A percentile compares a stretch with the other conserved stretches of the same genome.
Evolutionary conservation across 495 filamentous ascomycete species (phyloP).

Genomic region (Bacidia gigantensis): DNA sequence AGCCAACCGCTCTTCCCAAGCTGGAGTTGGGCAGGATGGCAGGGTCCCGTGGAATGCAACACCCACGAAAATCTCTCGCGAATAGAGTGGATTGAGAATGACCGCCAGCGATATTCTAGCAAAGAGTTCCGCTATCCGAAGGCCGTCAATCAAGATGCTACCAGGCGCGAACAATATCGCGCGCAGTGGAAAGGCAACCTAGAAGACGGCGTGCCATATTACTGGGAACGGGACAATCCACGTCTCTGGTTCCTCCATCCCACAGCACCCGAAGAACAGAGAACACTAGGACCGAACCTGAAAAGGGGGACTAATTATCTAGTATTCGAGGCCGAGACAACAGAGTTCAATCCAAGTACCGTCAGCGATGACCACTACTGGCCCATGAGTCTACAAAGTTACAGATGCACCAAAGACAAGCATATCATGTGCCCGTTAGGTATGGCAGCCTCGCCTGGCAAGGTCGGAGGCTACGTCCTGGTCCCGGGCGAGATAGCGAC

Average conservation of each 20-base stretch:
- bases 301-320: conserved; percentile 5
- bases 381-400: not conserved
- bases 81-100: conserved; percentile 10
- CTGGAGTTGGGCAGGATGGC: conserved; percentile 18
- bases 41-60: conserved; percentile 10
- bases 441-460: not conserved
- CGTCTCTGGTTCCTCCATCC: conserved; percentile 11
- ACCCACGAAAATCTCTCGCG: conserved; percentile 9
- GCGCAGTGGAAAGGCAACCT: conserved; percentile 4
- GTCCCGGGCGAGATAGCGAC: conserved; percentile 9
- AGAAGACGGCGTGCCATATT: conserved; percentile 10
- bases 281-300: conserved; percentile 6
- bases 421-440: conserved; percentile 10
- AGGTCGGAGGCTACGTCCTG: conserved; percentile 10
- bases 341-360: not conserved
- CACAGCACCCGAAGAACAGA: conserved; percentile 10
- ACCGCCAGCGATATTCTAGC: conserved; percentile 3
- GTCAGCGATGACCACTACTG: conserved; percentile 6
- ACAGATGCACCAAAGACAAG: conserved; percentile 4
- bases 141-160: conserved; percentile 1
- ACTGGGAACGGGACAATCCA: conserved; percentile 3
- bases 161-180: conserved; percentile 8
- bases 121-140: conserved; percentile 10
- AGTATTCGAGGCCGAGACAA: conserved; percentile 10
- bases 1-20: conserved; percentile 9